Evolutionary conservation across 225 moss, liverwort and hornwort genomes (phyloP).

Genomic region (Neckera pumila): DNA sequence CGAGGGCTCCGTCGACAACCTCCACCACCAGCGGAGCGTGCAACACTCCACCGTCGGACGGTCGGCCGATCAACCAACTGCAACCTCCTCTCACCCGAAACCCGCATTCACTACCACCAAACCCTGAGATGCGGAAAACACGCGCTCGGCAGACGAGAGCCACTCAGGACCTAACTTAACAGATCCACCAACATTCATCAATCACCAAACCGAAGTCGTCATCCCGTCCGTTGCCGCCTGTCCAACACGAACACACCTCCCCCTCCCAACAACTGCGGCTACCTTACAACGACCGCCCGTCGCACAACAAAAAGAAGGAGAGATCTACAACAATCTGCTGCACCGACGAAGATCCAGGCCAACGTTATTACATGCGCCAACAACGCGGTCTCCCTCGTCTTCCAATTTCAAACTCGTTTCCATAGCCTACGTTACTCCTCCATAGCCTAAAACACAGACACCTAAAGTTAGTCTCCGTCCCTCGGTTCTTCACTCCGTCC

Average conservation of each 20-base stretch:
- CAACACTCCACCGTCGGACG: not conserved
- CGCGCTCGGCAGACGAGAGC: not conserved
- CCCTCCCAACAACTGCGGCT: not conserved
- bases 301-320: not conserved
- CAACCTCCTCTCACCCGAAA: not conserved
- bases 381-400: not conserved
- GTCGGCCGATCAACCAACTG: slow-evolving; percentile 30
- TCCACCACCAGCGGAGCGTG: slow-evolving; percentile 4
- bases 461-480: not conserved
- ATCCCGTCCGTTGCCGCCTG: not conserved
- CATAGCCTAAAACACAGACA: not conserved
- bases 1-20: not conserved
- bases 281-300: not conserved
- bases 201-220: not conserved
- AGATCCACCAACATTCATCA: slow-evolving; percentile 17
- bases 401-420: not conserved
- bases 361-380: not conserved
- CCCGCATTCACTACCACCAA: slow-evolving; percentile 13
- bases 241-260: not conserved
- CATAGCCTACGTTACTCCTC: not conserved
- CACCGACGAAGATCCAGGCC: slow-evolving; percentile 7
- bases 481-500: not conserved
- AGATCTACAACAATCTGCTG: not conserved
- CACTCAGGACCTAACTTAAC: not conserved
- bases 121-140: slow-evolving; percentile 15